Conservation (phyloP, 2,329 filamentous ascomycete species). For the Gremmenia infestans region DNA sequence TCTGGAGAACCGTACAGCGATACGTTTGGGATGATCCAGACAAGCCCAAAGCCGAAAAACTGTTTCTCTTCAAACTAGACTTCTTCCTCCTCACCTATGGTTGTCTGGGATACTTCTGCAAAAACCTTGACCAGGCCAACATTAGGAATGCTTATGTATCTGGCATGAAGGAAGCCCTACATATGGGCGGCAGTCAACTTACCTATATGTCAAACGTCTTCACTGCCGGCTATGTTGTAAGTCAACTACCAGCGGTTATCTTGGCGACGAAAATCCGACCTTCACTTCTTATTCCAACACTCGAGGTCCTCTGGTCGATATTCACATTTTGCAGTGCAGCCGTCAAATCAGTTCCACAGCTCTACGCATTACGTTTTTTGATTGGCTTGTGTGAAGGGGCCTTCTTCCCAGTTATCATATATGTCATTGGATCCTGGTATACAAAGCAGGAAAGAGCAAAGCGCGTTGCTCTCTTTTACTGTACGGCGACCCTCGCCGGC, state of each 20-base stretch:
- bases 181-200: slow-evolving; percentile 48
- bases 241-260: slow-evolving; percentile 22
- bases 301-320: slow-evolving; percentile 24
- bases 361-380: slow-evolving; percentile 41
- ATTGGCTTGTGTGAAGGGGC: slow-evolving; percentile 34
- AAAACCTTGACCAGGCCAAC: slow-evolving; percentile 37
- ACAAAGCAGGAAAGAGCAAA: slow-evolving; percentile 44
- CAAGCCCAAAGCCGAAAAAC: slow-evolving; percentile 36
- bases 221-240: slow-evolving; percentile 36
- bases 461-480: slow-evolving; percentile 49
- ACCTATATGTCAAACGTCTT: slow-evolving; percentile 50
- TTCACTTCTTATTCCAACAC: slow-evolving; percentile 21
- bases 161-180: slow-evolving; percentile 44
- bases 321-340: slow-evolving; percentile 22
- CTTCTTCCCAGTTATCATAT: slow-evolving; percentile 30
- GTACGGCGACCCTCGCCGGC: slow-evolving; percentile 45
- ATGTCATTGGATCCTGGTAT: slow-evolving; percentile 43
- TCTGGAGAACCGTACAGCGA: slow-evolving; percentile 18
- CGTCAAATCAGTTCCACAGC: slow-evolving; percentile 31
- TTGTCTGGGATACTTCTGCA: slow-evolving; percentile 43
- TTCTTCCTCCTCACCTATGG: slow-evolving; percentile 42
- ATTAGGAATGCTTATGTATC: slow-evolving; percentile 37
- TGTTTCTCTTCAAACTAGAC: slow-evolving; percentile 45
- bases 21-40: slow-evolving; percentile 32
- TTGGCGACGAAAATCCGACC: slow-evolving; percentile 19